Evolutionary conservation across 805 yeast species (phyloP), one percentile per base, ranked within the genome.

Genomic region (Ogataea nonfermentans): DNA sequence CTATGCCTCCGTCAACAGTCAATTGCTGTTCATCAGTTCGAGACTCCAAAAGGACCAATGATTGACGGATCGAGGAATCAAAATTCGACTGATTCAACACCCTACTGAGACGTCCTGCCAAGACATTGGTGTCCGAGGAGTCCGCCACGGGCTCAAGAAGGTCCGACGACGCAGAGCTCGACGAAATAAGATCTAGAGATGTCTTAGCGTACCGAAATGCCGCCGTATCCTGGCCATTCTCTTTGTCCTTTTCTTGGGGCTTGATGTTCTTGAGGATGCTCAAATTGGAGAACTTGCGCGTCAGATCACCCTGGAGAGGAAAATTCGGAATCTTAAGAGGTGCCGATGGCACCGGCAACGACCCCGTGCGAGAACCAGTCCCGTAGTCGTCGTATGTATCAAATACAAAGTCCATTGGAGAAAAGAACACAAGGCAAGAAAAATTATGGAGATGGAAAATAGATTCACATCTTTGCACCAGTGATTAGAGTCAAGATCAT

Each of bases 141-240:
- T 49, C 24, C 34, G 41, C 22, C 27, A 37, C 10, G 16, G 20
- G 12, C 29, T 37, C 39, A 6, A 31, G 37, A 4, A 41, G 22
- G 3, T 34, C 31, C 8, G 43, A 30, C 3, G 47, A 19, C 4
- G 40, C 27, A 7, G 43, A 37, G 7, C 36, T 36, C 14, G 33
- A 15, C 10, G 44, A 27, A 15, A 68, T 52, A 43, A 76, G 52
- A 14, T 61, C 62, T 29, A 77, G 49, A 0, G 82, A 71, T 24
- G 67, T 43, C 32, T 62, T 48, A 0, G 81, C 83, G 48, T 77
- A 77, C 41, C 68, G 70, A 36, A 67, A 68, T 2, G 80, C 76
- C 20, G 57, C 25, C 2, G 47, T 31, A 29, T 43, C 43, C 32
- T 33, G 42, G 25, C 22, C 27, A 12, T 29, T 26, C 9, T 29